Base-by-base conservation (phyloP, 306 rosid genomes). In the Clitoria ternatea region DNA sequence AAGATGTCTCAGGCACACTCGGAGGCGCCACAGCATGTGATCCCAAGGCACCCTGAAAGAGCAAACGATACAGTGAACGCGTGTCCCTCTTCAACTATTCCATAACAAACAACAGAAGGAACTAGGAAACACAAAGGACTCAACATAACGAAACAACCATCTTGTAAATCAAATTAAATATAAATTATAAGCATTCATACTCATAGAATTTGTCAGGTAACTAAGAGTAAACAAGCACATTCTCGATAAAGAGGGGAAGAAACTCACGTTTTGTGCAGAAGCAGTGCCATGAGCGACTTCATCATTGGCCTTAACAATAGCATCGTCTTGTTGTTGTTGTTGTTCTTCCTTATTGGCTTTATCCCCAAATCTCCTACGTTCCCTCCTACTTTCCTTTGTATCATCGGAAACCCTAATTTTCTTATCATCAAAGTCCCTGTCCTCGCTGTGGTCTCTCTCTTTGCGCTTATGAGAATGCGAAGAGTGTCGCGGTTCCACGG, bases 311-410 rank as follows among this genome's bases (percentile, higher is more conserved):
- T 71, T 57, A 6, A 6, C 64, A 7, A 57, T 30, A 30, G 30
- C 19, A 17, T 74, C 17, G 11, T 17, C 22, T 10, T 32, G 57
- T 13, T 64, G 68, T 29, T 82, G 79, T 24, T 22, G n/a, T 17
- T 61, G 78, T 17, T 73, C 75, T 37, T 83, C 88, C 78, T 77
- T 76, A 70, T 72, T 83, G 45, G 50, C 85, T 72, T 83, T 76
- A 79, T 88, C 96, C 44, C 81, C 98, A 62, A 87, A 87, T 77
- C 55, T 92, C 81, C 91, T 87, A 56, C 85, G 73, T 67, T 82
- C 94, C 57, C 83, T 85, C 74, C 20, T 76, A 33, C 57, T 78
- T 37, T 71, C 88, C 82, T 73, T 86, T 70, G 26, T 69, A 19
- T 80, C 92, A 7, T 83, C 93, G 7, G 70, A 85, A 82, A 82